Evolutionary conservation across 306 rosid species (phyloP).

Genomic region (Malus asiatica): DNA sequence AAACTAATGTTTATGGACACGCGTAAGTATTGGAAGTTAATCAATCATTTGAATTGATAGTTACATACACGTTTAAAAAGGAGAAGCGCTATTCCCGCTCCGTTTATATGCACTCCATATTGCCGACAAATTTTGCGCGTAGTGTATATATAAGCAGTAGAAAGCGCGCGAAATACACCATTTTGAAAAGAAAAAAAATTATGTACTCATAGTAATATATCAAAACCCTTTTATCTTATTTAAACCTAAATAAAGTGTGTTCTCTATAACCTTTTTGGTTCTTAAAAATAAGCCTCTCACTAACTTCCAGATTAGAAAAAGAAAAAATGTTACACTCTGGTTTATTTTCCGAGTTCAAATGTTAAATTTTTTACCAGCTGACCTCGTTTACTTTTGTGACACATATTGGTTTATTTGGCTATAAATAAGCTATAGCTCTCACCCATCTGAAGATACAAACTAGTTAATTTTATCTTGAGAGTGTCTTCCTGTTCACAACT

Average conservation of each 20-base stretch:
- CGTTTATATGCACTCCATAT: not conserved
- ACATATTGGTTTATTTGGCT: not conserved
- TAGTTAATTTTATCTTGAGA: not conserved
- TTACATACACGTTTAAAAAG: not conserved
- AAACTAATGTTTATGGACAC: not conserved
- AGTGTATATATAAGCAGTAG: not conserved
- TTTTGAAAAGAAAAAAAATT: not conserved
- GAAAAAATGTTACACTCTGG: not conserved
- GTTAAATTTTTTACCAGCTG: not conserved
- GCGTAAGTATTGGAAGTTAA: not conserved
- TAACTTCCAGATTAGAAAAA: not conserved
- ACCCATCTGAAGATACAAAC: not conserved
- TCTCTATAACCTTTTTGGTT: not conserved
- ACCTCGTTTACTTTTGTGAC: not conserved
- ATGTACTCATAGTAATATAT: not conserved
- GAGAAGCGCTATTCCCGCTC: not conserved
- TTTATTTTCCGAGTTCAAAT: not conserved
- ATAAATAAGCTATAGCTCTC: not conserved
- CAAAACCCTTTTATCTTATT: not conserved
- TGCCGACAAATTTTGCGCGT: not conserved
- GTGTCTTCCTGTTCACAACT: not conserved
- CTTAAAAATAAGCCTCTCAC: not conserved
- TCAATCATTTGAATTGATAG: not conserved
- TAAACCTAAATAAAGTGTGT: not conserved
- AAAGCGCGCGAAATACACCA: not conserved